Conservation (phyloP, 2,329 filamentous ascomycete species). For the Monilinia polystroma region DNA sequence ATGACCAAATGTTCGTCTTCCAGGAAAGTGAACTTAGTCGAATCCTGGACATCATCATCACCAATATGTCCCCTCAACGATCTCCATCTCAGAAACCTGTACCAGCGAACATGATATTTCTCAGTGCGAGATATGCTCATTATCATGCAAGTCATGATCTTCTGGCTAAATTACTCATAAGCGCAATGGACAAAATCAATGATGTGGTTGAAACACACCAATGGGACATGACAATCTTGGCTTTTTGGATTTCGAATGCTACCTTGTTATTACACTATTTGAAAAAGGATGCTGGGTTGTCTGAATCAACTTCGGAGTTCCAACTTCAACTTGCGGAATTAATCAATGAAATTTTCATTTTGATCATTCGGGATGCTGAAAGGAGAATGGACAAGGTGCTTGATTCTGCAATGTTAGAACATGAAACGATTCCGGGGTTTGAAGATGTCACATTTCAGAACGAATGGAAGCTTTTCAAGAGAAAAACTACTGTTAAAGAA, state of each 20-base stretch:
- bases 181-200: constrained; percentile 95
- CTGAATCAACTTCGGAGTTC: constrained; percentile 80
- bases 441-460: constrained; percentile 97
- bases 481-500: constrained; percentile 84
- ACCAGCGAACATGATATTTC: constrained; percentile 93
- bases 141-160: constrained; percentile 91
- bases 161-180: constrained; percentile 73
- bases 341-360: constrained; percentile 96
- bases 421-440: constrained; percentile 96
- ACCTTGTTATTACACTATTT: constrained; percentile 94
- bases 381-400: constrained; percentile 93
- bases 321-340: constrained; percentile 91
- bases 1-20: constrained; percentile 99
- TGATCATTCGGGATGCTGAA: constrained; percentile 95
- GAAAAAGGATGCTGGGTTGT: constrained; percentile 84
- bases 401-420: constrained; percentile 90
- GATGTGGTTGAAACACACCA: constrained; percentile 92
- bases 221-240: constrained; percentile 99
- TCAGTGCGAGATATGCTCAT: constrained; percentile 92
- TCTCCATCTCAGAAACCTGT: constrained; percentile 97
- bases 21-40: constrained; percentile 89
- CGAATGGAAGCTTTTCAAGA: constrained; percentile 96
- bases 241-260: constrained; percentile 98
- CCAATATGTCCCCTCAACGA: constrained; percentile 94
- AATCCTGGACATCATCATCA: constrained; percentile 94